Conservation (phyloP, 768 basidiomycete species). For the Lactifluus rugatus region DNA sequence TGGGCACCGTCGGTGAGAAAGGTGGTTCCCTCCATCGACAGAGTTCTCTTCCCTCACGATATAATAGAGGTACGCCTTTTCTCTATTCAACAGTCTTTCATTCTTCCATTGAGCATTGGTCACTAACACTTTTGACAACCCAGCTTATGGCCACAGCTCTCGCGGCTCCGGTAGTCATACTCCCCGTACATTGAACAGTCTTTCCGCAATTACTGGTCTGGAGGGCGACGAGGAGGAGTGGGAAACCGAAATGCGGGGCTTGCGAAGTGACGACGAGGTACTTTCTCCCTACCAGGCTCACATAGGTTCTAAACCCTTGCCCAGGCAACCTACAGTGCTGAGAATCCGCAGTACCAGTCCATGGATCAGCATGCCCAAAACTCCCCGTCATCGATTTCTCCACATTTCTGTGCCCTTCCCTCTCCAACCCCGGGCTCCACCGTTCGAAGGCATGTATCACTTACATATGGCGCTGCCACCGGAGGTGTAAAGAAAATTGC, state of each 20-base stretch:
- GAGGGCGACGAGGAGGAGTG: slow-evolving; percentile 86
- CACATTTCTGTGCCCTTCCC: slow-evolving; percentile 50
- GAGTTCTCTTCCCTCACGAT: slow-evolving; percentile 18
- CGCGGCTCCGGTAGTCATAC: slow-evolving; percentile 49
- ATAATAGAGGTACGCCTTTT: slow-evolving; percentile 16
- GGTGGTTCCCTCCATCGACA: slow-evolving; percentile 20
- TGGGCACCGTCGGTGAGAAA: slow-evolving; percentile 19
- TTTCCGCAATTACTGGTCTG: slow-evolving; percentile 76
- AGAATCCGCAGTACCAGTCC: slow-evolving; percentile 34
- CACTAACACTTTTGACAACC: neutral
- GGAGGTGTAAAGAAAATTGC: slow-evolving; percentile 38
- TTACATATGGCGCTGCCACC: slow-evolving; percentile 60
- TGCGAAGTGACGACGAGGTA: slow-evolving; percentile 61
- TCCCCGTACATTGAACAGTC: slow-evolving; percentile 69
- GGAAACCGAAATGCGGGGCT: slow-evolving; percentile 55
- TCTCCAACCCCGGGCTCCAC: slow-evolving; percentile 47
- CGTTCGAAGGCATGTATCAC: slow-evolving; percentile 74
- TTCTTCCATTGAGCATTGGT: neutral
- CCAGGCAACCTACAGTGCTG: neutral
- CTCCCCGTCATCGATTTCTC: slow-evolving; percentile 49
- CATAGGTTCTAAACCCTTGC: neutral
- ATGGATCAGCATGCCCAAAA: slow-evolving; percentile 41
- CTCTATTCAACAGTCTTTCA: neutral
- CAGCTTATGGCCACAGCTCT: slow-evolving; percentile 16
- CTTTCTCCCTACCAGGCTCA: slow-evolving; percentile 12